phyloP scores from a whole-genome alignment of 164 flowering plant species.

The Macadamia tetraphylla region DNA sequence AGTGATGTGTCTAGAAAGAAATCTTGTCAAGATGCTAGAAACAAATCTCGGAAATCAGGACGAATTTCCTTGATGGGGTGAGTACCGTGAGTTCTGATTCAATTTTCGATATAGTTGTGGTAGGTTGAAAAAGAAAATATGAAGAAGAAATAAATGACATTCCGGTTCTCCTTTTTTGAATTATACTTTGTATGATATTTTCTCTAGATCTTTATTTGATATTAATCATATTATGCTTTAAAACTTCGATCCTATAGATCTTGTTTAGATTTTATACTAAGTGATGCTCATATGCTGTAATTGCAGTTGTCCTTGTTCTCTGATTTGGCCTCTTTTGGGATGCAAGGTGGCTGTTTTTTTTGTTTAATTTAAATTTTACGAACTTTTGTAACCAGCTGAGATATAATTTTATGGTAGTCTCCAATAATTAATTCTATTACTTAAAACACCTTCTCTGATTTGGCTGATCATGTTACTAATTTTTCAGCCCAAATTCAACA shows the following conservation, averaged over 20 bases:
- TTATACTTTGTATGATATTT: neutral
- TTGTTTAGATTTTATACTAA: neutral
- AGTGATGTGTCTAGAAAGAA: constrained; percentile 21
- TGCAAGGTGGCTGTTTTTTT: too few relatives aligned
- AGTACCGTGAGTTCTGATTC: constrained; percentile 40
- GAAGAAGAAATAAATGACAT: neutral
- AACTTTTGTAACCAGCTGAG: too few relatives aligned
- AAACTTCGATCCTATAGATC: neutral
- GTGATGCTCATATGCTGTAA: too few relatives aligned
- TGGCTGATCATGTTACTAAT: too few relatives aligned
- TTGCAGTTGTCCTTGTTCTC: too few relatives aligned
- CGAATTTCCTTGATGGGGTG: constrained; percentile 71
- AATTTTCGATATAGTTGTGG: neutral
- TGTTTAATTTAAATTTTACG: too few relatives aligned
- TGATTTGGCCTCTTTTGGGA: too few relatives aligned
- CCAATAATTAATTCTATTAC: too few relatives aligned
- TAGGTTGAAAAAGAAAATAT: neutral
- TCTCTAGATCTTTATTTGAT: neutral
- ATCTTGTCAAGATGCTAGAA: constrained; percentile 24
- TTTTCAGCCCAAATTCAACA: too few relatives aligned
- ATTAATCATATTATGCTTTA: too few relatives aligned
- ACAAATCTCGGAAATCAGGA: constrained; percentile 50
- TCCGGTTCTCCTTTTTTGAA: neutral
- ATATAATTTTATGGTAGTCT: too few relatives aligned
- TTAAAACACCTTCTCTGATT: too few relatives aligned